A percentile compares a stretch with the other conserved stretches of the same genome.
Conservation (phyloP, 148 eudicot genomes). For the Chenopodium quinoa region DNA sequence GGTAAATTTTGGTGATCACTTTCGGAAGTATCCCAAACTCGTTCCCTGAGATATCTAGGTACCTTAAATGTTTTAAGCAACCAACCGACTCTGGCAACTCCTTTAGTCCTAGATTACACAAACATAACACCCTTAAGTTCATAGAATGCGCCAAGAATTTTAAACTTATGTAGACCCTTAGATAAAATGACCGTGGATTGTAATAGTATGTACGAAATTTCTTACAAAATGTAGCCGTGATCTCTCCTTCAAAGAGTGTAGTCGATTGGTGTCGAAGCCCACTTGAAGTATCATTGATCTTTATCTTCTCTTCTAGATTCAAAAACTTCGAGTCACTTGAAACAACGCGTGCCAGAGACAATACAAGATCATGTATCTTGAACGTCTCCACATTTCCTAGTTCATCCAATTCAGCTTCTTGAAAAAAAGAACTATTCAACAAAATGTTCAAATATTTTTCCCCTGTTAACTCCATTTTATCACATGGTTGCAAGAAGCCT, state of each 20-base stretch:
- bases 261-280: background rate
- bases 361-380: conserved; percentile 18
- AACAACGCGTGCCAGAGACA: conserved; percentile 14
- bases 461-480: conserved; percentile 10
- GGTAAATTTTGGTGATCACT: conserved; percentile 14
- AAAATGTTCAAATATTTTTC: background rate
- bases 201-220: background rate
- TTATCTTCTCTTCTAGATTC: background rate
- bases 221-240: background rate
- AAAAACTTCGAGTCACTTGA: background rate
- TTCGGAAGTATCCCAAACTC: background rate
- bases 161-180: background rate
- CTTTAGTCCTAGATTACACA: background rate
- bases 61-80: conserved; percentile 16
- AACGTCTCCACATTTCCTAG: conserved; percentile 10
- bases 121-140: conserved; percentile 6
- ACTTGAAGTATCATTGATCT: background rate
- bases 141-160: background rate
- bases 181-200: background rate
- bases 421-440: conserved; percentile 13
- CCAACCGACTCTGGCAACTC: conserved; percentile 4
- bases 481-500: conserved; percentile 20
- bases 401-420: conserved; percentile 4
- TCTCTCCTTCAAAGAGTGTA: background rate
- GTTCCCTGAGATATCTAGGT: conserved; percentile 7